Conservation (phyloP, 176 grass and related monocot genomes). For the Aegilops bicornis region DNA sequence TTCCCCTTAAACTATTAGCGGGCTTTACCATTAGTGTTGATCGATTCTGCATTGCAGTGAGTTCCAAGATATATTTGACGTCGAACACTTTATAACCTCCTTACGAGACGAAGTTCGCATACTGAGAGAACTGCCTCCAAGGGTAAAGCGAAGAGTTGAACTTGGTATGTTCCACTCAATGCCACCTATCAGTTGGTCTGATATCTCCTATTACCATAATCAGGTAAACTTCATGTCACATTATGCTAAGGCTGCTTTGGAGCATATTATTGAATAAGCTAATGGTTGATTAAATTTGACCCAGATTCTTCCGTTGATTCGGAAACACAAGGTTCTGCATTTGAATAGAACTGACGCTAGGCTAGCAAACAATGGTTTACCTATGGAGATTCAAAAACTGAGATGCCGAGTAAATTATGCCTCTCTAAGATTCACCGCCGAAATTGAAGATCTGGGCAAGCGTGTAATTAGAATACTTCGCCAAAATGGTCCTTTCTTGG, state of each 20-base stretch:
- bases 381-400: constrained; percentile 76
- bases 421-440: constrained; percentile 73
- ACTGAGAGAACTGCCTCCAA: constrained; percentile 74
- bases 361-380: constrained; percentile 86
- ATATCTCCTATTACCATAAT: constrained; percentile 92
- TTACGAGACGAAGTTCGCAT: constrained; percentile 89
- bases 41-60: constrained; percentile 41
- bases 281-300: neutral
- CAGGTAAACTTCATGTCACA: constrained; percentile 43
- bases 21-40: neutral
- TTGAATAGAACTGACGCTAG: constrained; percentile 91
- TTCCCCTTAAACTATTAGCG: neutral
- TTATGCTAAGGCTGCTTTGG: neutral
- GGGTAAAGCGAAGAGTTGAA: constrained; percentile 59
- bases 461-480: constrained; percentile 73
- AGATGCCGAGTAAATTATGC: constrained; percentile 87
- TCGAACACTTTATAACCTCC: constrained; percentile 92
- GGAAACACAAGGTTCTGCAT: constrained; percentile 71
- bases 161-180: constrained; percentile 71
- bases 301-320: constrained; percentile 94
- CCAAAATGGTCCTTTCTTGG: constrained; percentile 83
- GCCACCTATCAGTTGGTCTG: constrained; percentile 93
- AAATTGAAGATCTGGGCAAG: constrained; percentile 87
- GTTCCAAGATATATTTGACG: constrained; percentile 97
- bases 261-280: constrained; percentile 30